Evolutionary conservation across 1,284 basidiomycete species (phyloP).

Genomic region (Apiotrichum laibachii): DNA sequence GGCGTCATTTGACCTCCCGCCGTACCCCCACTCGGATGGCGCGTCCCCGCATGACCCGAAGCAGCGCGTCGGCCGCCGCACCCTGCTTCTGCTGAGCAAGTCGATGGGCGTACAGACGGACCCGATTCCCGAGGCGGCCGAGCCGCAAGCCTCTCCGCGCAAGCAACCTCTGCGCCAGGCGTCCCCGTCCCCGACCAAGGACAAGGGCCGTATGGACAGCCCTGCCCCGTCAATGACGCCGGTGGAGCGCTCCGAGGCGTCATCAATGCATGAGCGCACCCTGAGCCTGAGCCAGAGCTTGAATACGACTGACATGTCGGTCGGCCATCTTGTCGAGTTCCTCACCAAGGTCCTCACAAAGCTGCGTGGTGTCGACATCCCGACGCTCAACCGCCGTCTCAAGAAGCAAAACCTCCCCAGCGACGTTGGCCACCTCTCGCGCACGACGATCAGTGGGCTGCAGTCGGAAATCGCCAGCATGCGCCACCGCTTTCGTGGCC

Average conservation of each 20-base stretch:
- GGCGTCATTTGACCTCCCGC: background rate
- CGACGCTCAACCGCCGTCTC: slow-evolving; percentile 81
- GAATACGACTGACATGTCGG: background rate
- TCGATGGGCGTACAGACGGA: slow-evolving; percentile 76
- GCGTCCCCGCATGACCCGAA: background rate
- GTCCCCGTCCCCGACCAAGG: background rate
- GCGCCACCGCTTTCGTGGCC: slow-evolving; percentile 67
- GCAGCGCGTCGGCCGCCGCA: slow-evolving; percentile 40
- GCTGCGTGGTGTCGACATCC: slow-evolving; percentile 76
- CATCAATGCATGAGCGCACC: slow-evolving; percentile 28
- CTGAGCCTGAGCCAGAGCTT: background rate
- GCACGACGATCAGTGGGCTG: slow-evolving; percentile 74
- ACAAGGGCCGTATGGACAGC: too few species aligned
- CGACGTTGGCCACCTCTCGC: slow-evolving; percentile 84
- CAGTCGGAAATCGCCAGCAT: slow-evolving; percentile 68
- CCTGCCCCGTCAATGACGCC: background rate
- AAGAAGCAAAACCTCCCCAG: slow-evolving; percentile 83
- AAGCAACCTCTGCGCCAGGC: background rate
- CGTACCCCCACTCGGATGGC: slow-evolving; percentile 3
- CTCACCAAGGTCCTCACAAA: slow-evolving; percentile 65
- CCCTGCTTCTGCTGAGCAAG: slow-evolving; percentile 62
- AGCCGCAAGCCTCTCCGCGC: background rate
- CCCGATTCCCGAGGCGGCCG: slow-evolving; percentile 14
- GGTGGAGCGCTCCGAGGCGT: slow-evolving; percentile 36
- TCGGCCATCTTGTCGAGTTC: slow-evolving; percentile 49